Conservation (phyloP, 768 basidiomycete species). For the Suillus subaureus region DNA sequence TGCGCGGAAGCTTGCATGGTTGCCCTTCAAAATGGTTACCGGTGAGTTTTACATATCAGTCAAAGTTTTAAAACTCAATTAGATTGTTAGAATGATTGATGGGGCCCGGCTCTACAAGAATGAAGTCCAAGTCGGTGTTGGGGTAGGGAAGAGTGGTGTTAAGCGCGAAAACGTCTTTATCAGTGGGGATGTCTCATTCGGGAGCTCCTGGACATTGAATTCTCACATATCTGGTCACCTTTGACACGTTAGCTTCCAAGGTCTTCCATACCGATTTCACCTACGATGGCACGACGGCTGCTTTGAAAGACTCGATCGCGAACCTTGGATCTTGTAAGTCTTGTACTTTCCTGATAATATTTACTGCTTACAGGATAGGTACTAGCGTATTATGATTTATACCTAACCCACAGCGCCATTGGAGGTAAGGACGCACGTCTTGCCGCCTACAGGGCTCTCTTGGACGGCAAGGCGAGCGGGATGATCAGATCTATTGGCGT, state of each 20-base stretch:
- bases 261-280: constrained; percentile 8
- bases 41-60: constrained; percentile 2
- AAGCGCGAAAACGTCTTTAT: constrained; percentile 58
- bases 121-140: constrained; percentile 56
- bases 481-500: constrained; percentile 69
- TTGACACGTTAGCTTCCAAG: constrained; percentile 6
- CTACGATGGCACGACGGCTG: constrained; percentile 54
- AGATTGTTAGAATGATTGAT: constrained; percentile 42
- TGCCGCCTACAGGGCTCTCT: constrained; percentile 65
- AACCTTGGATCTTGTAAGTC: constrained; percentile 52
- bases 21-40: constrained; percentile 15
- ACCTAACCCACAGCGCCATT: constrained; percentile 68
- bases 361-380: constrained; percentile 8
- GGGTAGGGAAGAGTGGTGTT: constrained; percentile 52
- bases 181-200: constrained; percentile 38
- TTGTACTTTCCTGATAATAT: not conserved
- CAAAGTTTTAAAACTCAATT: constrained; percentile 5
- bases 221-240: not conserved
- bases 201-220: not conserved
- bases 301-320: constrained; percentile 56
- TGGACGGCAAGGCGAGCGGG: constrained; percentile 55
- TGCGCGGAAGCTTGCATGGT: constrained; percentile 14
- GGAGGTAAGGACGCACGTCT: constrained; percentile 60
- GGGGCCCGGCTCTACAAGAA: constrained; percentile 64
- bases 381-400: constrained; percentile 62